phyloP scores from a whole-genome alignment of 495 filamentous ascomycete species.

The Penicillium odoratum region DNA sequence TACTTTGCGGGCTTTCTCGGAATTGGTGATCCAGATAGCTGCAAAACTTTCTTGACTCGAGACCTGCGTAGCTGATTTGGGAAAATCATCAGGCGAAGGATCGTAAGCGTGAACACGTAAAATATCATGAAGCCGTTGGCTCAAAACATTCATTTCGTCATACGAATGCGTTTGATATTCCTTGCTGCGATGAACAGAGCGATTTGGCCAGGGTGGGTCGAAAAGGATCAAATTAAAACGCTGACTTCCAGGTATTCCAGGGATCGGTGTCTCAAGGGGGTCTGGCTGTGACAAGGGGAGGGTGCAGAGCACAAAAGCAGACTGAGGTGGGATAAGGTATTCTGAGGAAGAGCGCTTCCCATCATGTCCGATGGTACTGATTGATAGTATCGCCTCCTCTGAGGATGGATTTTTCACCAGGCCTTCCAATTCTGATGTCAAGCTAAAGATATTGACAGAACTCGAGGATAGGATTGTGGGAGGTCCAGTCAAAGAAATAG shows the following conservation, averaged over 20 bases:
- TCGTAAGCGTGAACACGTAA: constrained; percentile 29
- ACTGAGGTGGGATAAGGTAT: constrained; percentile 49
- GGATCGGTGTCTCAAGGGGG: constrained; percentile 24
- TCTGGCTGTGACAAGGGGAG: constrained; percentile 24
- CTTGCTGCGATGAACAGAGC: constrained; percentile 71
- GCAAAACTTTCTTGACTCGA: constrained; percentile 29
- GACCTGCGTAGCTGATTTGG: neutral
- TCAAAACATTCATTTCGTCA: constrained; percentile 32
- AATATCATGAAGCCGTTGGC: constrained; percentile 28
- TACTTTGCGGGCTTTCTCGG: constrained; percentile 54
- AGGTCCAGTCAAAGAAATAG: constrained; percentile 8
- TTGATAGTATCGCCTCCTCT: constrained; percentile 14
- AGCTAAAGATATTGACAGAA: constrained; percentile 30
- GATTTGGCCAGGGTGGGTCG: constrained; percentile 93
- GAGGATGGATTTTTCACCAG: constrained; percentile 39
- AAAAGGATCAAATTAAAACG: constrained; percentile 79
- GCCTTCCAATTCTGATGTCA: constrained; percentile 30
- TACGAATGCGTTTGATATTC: constrained; percentile 61
- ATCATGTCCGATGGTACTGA: neutral
- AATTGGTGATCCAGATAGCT: constrained; percentile 91
- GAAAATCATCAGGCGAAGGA: neutral
- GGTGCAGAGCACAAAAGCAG: constrained; percentile 51
- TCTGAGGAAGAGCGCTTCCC: constrained; percentile 11
- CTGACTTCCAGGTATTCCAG: constrained; percentile 23
- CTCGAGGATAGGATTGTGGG: constrained; percentile 38